A percentile compares a stretch with the other conserved stretches of the same genome.
phyloP scores from a whole-genome alignment of 2,329 filamentous ascomycete species.

The Fusarium coicis region DNA sequence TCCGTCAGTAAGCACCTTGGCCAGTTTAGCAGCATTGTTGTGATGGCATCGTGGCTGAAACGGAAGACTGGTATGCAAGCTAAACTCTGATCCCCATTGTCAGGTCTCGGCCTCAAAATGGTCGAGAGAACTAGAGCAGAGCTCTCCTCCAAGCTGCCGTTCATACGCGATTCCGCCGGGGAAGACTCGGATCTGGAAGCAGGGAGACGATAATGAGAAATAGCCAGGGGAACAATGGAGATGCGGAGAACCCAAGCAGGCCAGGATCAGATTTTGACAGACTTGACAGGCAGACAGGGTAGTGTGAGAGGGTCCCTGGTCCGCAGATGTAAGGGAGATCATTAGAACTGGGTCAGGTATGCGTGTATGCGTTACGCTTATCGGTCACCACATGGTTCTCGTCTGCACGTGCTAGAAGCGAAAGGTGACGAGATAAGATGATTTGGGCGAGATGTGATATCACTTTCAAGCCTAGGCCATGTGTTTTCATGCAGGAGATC shows the following conservation, averaged over 20 bases:
- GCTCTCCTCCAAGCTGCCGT: neutral
- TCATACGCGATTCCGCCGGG: conserved; percentile 1
- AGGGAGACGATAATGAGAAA: conserved; percentile 18
- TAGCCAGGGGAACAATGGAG: conserved; percentile 4
- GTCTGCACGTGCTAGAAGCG: neutral
- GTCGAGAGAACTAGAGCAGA: neutral
- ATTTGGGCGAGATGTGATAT: conserved; percentile 6
- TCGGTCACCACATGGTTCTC: conserved; percentile 31
- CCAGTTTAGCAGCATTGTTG: neutral
- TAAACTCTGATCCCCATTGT: conserved; percentile 23
- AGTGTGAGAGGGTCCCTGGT: neutral
- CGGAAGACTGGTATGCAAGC: conserved; percentile 38
- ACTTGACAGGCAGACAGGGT: neutral
- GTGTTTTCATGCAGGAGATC: conserved; percentile 3
- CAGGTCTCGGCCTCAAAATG: conserved; percentile 13
- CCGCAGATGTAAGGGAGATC: conserved; percentile 23
- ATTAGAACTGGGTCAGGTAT: neutral
- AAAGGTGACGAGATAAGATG: conserved; percentile 6
- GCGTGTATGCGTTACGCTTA: conserved; percentile 2
- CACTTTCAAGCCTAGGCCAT: conserved; percentile 20
- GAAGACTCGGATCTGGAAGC: conserved; percentile 3
- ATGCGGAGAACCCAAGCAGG: conserved; percentile 22
- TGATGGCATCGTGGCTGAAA: conserved; percentile 38
- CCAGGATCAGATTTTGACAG: neutral
- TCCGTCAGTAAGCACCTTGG: conserved; percentile 2